Evolutionary conservation across 176 grass and related monocot species (phyloP), one percentile per base, ranked within the genome.

Genomic region (Zea luxurians): DNA sequence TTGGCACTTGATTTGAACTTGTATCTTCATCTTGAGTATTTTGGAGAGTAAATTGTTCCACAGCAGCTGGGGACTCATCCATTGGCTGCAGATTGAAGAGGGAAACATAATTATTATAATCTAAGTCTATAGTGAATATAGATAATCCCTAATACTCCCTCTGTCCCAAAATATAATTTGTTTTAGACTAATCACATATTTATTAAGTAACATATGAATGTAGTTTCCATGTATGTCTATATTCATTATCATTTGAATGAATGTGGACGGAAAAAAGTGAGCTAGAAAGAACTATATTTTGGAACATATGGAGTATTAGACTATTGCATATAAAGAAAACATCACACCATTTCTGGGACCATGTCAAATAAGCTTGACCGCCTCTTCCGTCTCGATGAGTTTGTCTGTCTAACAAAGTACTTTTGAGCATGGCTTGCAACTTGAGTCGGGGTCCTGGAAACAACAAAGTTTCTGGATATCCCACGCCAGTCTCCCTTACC

Each of bases 371-470:
- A 80, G 81, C 94, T 97, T 61, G 91, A 88, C 43, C 94, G 90
- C 10, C 91, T 90, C 87, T 97, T 97, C 48, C 91, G 74, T 62
- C 89, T 93, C 15, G 89, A 90, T 42, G 88, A 82, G 66, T 97
- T 97, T 75, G 80, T 88, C 75, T 90, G 94, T 72, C 94, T 86
- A 43, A 97, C 89, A 60, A 97, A 97, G 61, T 97, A 92, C 70
- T 94, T 97, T 67, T 97, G 91, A 60, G 94, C 94, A 88, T 97
- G 94, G 77, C 94, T 97, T 55, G 94, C 94, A 57, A 97, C 94
- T 66, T 97, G 94, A 80, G 94, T 97, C 10, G 94, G 91, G 13
- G 91, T 97, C 70, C 87, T 88, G 38, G 94, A 92, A 53, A 92
- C 71, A 36, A 97, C 94, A 68, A 86, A 97, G 46, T 88, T 97